Base-by-base conservation (phyloP, 2,329 filamentous ascomycete species). In the Penicillium sp. region DNA sequence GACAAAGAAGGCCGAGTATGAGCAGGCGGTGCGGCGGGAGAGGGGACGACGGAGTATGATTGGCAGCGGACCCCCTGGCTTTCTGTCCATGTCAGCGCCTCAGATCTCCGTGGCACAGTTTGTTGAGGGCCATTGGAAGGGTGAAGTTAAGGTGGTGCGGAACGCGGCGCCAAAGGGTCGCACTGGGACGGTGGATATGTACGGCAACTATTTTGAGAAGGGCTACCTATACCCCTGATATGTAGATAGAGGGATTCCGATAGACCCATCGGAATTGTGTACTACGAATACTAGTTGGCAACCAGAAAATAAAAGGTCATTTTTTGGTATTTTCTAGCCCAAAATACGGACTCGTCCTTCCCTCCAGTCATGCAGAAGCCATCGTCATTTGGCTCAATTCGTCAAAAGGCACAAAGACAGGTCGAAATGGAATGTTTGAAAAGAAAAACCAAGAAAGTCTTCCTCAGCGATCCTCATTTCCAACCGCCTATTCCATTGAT, bases 111-210 rank as follows among this genome's bases (percentile, higher is more conserved):
- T 75, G 46, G 64, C 71, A 3, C 65, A 69, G n/a, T 74, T 72
- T 57, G 76, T 84, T 0, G 81, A 84, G 52, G 84, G 84, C 0
- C 78, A 83, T 58, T 87, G 84, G 84, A 77, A 80, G 26, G 84
- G 84, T 5, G 75, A 83, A 29, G 78, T 87, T 21, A 82, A 81
- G 49, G 76, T 87, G 26, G 72, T 86, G n/a, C 72, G 83, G 31
- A 76, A 77, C 58, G 61, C 73, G 14, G 66, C 69, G 11, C 69
- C 68, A 0, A 70, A 75, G 49, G 64, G 67, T 10, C 71, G 77
- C 48, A 77, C 66, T 44, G 78, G 77, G 10, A 71, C 75, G 26
- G 79, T 82, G 34, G 77, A 79, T 63, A 79, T 78, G 62, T 83
- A 81, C 67, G 80, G 81, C 3, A 83, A 83, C 65, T 76, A 77